A percentile compares a stretch with the other conserved stretches of the same genome.
These are phyloP conservation scores for Trichoderma guizhouense DNA, from an alignment of 2,329 filamentous ascomycete species.

Conservation along the genomic window DNA sequence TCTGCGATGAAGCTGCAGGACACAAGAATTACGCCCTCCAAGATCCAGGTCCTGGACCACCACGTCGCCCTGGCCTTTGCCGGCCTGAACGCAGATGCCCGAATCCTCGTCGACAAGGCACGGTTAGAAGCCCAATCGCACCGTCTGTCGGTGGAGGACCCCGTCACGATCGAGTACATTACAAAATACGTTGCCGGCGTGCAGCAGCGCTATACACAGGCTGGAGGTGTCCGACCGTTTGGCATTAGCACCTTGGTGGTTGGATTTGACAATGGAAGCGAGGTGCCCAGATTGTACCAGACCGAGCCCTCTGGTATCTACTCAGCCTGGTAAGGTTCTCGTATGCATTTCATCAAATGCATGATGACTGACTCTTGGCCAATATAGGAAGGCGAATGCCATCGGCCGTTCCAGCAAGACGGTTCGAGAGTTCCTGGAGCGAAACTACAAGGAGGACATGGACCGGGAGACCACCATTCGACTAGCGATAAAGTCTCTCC, in stretches of 20 bases:
- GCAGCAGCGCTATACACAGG: slow-evolving; percentile 98
- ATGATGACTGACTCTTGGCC: slow-evolving; percentile 15
- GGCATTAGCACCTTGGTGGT: slow-evolving; percentile 97
- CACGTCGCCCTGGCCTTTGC: slow-evolving; percentile 97
- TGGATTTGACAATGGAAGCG: slow-evolving; percentile 94
- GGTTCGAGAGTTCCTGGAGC: slow-evolving; percentile 95
- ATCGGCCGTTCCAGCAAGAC: slow-evolving; percentile 99
- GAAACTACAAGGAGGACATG: slow-evolving; percentile 98
- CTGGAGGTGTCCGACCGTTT: slow-evolving; percentile 96
- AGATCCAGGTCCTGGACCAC: slow-evolving; percentile 93
- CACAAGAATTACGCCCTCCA: slow-evolving; percentile 97
- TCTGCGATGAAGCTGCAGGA: slow-evolving; percentile 99
- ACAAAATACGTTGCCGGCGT: slow-evolving; percentile 98
- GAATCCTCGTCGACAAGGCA: slow-evolving; percentile 97
- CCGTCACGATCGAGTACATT: slow-evolving; percentile 97
- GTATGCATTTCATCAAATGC: slow-evolving; percentile 13
- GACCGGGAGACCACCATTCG: slow-evolving; percentile 94
- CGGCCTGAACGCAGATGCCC: slow-evolving; percentile 93
- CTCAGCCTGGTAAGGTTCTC: slow-evolving; percentile 77
- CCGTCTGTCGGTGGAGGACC: slow-evolving; percentile 94
- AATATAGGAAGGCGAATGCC: slow-evolving; percentile 90
- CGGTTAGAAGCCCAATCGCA: slow-evolving; percentile 96
- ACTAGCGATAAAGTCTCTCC: slow-evolving; percentile 93
- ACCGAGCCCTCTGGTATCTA: slow-evolving; percentile 99
- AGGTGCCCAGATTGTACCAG: slow-evolving; percentile 87